Conservation (phyloP, 768 basidiomycete genomes). For the Neoboletus brunneissimus region DNA sequence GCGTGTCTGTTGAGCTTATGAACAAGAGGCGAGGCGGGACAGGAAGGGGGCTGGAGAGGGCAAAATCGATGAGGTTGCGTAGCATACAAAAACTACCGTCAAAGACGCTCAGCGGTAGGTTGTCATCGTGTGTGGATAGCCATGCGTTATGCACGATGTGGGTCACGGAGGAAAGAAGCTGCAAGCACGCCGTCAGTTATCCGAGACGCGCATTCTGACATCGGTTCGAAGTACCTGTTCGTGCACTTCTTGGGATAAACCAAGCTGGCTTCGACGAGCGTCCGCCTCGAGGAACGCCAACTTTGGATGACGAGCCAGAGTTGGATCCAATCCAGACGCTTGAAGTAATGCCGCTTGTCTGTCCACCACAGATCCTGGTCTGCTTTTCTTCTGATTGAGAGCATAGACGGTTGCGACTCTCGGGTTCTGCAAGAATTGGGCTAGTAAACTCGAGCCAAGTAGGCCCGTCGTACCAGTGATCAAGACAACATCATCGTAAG, state of each 20-base stretch:
- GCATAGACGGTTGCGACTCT: conserved; percentile 27
- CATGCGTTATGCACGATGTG: conserved; percentile 38
- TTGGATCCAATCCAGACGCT: conserved; percentile 31
- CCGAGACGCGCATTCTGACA: background rate
- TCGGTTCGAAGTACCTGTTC: conserved; percentile 21
- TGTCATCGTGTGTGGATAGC: conserved; percentile 3
- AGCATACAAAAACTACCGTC: conserved; percentile 10
- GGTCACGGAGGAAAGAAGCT: conserved; percentile 30
- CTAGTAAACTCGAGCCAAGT: conserved; percentile 32
- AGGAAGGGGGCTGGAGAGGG: conserved; percentile 30
- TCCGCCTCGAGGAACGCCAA: conserved; percentile 34
- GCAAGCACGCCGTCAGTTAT: background rate
- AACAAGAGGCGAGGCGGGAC: conserved; percentile 33
- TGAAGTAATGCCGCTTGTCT: conserved; percentile 29
- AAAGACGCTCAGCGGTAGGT: conserved; percentile 9
- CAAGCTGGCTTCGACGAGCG: conserved; percentile 21
- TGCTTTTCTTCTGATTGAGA: conserved; percentile 23
- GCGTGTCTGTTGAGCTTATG: too few relatives aligned
- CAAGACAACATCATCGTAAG: conserved; percentile 20
- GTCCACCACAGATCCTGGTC: conserved; percentile 16
- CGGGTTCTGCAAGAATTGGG: conserved; percentile 16
- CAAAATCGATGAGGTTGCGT: conserved; percentile 37
- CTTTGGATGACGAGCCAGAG: conserved; percentile 29
- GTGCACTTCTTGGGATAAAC: conserved; percentile 25
- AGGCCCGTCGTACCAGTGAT: conserved; percentile 37